Evolutionary conservation across 1,139 yeast species (phyloP), one percentile per base, ranked within the genome.

Genomic region (Diutina sp.): DNA sequence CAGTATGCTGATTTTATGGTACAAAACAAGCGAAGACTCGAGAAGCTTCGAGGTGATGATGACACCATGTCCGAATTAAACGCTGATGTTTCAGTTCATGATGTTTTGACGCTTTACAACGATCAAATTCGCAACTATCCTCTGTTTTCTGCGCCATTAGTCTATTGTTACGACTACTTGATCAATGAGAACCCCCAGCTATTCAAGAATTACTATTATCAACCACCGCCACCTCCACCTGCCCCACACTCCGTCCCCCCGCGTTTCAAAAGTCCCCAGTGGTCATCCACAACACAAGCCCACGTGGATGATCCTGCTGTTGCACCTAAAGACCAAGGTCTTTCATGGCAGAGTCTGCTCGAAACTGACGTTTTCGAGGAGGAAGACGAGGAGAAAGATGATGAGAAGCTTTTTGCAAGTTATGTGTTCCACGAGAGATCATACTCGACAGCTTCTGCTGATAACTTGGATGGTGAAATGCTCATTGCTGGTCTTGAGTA

Each of bases 101-200:
- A 41, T 29, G 57, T 61, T 7, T 55, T 64, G 6, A 62, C 59
- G 38, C 58, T 65, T n/a, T 66, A 62, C 55, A 56, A 51, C 46
- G 60, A 60, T 30, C 60, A 58, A 5, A 54, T 57, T 6, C 52
- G 48, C 7, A 21, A 59, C 28, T 58, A 60, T n/a, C 53, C 53
- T n/a, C 53, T 28, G 44, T 66, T 67, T 62, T 69, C 74, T 2
- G 75, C 76, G 0, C 79, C 80, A 7, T 66, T 76, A 61, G 79
- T 76, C 30, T 76, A 74, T 60, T 80, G 75, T 63, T 74, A 73
- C 60, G 72, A 72, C 55, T 76, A 75, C 18, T 48, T 55, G 18
- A 16, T 38, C 21, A n/a, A 21, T 12, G 55, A 45, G n/a, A 54
- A 46, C 16, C 51, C 51, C 8, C 71, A 69, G 58, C 61, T 76